Conservation (phyloP, 2,329 filamentous ascomycete genomes). For the Venturia pyrina region DNA sequence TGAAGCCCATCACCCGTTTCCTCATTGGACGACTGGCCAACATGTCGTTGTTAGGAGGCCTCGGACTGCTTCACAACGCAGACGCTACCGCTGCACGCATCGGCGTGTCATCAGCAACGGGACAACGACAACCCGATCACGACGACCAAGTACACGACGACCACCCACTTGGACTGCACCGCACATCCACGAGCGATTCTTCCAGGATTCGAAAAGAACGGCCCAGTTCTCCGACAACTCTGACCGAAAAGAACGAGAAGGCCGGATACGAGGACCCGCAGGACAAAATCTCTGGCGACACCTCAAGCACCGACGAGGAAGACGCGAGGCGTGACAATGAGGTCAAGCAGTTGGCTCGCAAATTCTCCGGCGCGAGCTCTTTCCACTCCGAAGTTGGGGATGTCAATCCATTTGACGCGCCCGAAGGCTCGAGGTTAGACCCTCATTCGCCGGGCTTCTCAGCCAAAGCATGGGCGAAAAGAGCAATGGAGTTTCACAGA, state of each 20-base stretch:
- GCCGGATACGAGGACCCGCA: not conserved
- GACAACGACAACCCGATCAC: not conserved
- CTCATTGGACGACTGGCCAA: not conserved
- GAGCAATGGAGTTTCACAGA: slow-evolving; percentile 37
- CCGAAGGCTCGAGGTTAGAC: slow-evolving; percentile 34
- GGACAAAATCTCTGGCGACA: not conserved
- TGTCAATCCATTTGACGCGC: slow-evolving; percentile 28
- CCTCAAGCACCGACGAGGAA: slow-evolving; percentile 14
- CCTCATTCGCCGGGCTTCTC: slow-evolving; percentile 38
- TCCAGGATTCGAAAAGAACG: not conserved
- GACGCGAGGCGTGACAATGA: slow-evolving; percentile 23
- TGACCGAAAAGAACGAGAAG: slow-evolving; percentile 7
- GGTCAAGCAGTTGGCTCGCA: slow-evolving; percentile 32
- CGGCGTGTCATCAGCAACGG: not conserved
- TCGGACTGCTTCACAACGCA: not conserved
- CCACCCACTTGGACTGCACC: not conserved
- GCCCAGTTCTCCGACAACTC: not conserved
- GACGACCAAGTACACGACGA: slow-evolving; percentile 1
- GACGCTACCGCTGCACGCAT: slow-evolving; percentile 6
- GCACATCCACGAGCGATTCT: slow-evolving; percentile 1
- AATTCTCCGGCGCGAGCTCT: slow-evolving; percentile 29
- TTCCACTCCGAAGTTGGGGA: slow-evolving; percentile 25
- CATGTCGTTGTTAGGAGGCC: not conserved
- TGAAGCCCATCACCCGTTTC: not conserved
- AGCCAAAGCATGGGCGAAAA: slow-evolving; percentile 39